Conservation (phyloP, 139 green algal genomes). For the Micractinium conductrix region DNA sequence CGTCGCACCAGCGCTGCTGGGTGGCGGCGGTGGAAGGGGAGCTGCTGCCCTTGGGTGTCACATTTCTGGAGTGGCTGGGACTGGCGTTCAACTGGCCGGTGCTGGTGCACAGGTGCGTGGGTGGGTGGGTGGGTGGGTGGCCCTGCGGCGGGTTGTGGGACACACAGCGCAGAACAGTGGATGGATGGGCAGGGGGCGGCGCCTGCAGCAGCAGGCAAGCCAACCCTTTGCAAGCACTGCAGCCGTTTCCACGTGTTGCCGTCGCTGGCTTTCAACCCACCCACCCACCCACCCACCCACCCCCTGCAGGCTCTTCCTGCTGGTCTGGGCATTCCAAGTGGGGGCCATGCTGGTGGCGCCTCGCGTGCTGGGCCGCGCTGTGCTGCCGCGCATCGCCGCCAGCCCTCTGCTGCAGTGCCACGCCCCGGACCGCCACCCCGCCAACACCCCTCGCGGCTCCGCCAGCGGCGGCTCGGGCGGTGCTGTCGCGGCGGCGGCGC, state of each 20-base stretch:
- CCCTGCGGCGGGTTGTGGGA: neutral
- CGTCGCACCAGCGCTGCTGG: constrained; percentile 23
- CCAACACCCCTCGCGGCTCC: too few species aligned
- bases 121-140: neutral
- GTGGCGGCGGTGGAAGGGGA: neutral
- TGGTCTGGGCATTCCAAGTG: constrained; percentile 28
- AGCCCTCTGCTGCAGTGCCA: constrained; percentile 15
- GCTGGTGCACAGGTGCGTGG: constrained; percentile 35
- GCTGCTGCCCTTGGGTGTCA: constrained; percentile 24
- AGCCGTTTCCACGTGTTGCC: too few species aligned
- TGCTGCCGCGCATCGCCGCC: constrained; percentile 1
- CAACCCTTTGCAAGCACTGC: too few species aligned
- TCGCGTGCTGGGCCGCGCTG: constrained; percentile 15
- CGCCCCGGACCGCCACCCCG: neutral
- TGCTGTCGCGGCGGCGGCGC: too few species aligned
- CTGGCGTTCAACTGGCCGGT: constrained; percentile 51
- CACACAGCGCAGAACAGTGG: neutral
- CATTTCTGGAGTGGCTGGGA: constrained; percentile 33
- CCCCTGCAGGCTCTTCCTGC: constrained; percentile 41
- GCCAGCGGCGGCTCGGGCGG: neutral
- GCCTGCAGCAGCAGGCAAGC: too few species aligned
- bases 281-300: too few species aligned
- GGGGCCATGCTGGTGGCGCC: constrained; percentile 44
- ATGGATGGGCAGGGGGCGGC: too few species aligned
- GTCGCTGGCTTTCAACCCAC: too few species aligned